A percentile compares a stretch with the other conserved stretches of the same genome.
Conservation (phyloP, 768 basidiomycete species). For the Piloderma croceum region DNA sequence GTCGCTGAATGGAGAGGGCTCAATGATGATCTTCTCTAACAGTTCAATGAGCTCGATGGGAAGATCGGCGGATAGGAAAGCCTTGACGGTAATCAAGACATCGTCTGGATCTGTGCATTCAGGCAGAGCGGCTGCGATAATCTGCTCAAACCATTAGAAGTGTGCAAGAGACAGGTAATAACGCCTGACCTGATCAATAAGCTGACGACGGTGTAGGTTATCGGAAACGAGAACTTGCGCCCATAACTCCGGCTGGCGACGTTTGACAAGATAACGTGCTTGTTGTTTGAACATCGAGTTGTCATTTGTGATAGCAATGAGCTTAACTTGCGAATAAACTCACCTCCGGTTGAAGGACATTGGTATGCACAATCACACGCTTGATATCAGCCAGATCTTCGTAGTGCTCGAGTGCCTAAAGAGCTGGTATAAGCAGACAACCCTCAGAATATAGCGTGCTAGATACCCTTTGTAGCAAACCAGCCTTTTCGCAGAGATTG, state of each 20-base stretch:
- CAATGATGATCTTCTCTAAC: slow-evolving; percentile 96
- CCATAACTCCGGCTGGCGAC: slow-evolving; percentile 94
- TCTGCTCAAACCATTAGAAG: slow-evolving; percentile 36
- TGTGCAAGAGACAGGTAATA: too few species aligned
- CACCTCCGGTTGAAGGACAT: slow-evolving; percentile 78
- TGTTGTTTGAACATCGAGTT: slow-evolving; percentile 99
- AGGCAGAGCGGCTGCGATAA: slow-evolving; percentile 91
- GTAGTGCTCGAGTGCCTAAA: slow-evolving; percentile 93
- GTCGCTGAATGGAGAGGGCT: slow-evolving; percentile 95
- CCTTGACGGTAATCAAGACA: slow-evolving; percentile 97
- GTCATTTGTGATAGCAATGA: slow-evolving; percentile 94
- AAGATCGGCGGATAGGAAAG: slow-evolving; percentile 94
- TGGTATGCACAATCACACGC: slow-evolving; percentile 91
- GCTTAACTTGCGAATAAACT: slow-evolving; percentile 96
- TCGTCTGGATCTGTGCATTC: slow-evolving; percentile 98
- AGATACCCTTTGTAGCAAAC: slow-evolving; percentile 90
- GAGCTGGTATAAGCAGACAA: slow-evolving; percentile 13
- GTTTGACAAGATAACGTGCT: slow-evolving; percentile 94
- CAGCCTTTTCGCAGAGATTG: slow-evolving; percentile 97
- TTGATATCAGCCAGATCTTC: slow-evolving; percentile 99
- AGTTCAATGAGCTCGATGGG: slow-evolving; percentile 96
- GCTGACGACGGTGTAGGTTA: slow-evolving; percentile 86
- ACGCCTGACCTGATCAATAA: slow-evolving; percentile 94
- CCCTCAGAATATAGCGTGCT: too few species aligned
- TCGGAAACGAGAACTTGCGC: slow-evolving; percentile 86